Base-by-base conservation (phyloP, 768 basidiomycete species). In the Mrakia frigida region DNA sequence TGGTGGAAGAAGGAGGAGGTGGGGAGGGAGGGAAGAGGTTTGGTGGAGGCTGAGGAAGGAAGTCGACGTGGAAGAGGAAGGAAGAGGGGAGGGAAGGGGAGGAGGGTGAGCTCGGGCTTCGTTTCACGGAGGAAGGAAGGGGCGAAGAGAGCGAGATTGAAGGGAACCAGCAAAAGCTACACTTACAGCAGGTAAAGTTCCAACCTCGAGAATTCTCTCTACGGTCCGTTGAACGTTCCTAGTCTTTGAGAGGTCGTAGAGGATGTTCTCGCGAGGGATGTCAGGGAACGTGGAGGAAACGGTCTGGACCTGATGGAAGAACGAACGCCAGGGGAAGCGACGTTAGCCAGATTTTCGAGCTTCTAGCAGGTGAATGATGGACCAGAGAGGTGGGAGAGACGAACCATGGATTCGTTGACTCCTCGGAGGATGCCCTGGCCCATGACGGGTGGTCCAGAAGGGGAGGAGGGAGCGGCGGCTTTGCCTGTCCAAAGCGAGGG, bases 161-260 rank as follows among this genome's bases (percentile, higher is more conserved):
- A 14, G 10, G 43, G 43, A 43, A 11, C 43, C 10, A 43, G 43
- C 10, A 43, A 10, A 63, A 21, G 11, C 4, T 4, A 11, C 3
- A 71, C 75, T n/a, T 28, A 76, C 75, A 11, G 61, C 35, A 65
- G 75, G 75, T 7, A 76, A 31, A 6, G 39, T 61, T 28, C 75
- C 75, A 3, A 61, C 46, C n/a, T 53, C 60, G 4, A 76, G 50
- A 50, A 72, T 60, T 31, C 69, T 63, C 70, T 76, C 75, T 28
- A 72, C 70, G 6, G 75, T 76, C 16, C 31, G 37, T 46, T 76
- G 68, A 6, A 69, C 70, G 6, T 50, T 76, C 13, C 46, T 10
- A 5, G 75, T 76, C 70, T 72, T 71, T 23, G 75, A 72, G 18
- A 76, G 70, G 39, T 76, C 75, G 18, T 60, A 76, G 28, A 76